phyloP scores from a whole-genome alignment of 2,329 filamentous ascomycete species.

The Colletotrichum gloeosporioides region DNA sequence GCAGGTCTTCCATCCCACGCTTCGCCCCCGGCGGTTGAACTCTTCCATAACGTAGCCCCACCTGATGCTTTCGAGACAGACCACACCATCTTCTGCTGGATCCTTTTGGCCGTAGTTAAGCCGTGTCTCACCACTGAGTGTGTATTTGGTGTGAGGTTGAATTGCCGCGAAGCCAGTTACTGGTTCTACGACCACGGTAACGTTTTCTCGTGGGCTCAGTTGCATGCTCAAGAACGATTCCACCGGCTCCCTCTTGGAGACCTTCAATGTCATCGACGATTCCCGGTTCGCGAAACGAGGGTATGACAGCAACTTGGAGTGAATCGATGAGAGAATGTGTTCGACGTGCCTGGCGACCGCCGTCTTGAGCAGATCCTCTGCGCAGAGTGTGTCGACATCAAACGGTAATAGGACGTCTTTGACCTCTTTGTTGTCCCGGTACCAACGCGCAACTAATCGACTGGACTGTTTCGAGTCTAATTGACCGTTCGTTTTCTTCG shows the following conservation, averaged over 20 bases:
- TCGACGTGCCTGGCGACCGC: conserved; percentile 79
- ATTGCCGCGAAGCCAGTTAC: conserved; percentile 79
- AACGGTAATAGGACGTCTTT: conserved; percentile 71
- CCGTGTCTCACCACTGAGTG: conserved; percentile 64
- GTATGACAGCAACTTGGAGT: conserved; percentile 62
- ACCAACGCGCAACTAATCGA: conserved; percentile 75
- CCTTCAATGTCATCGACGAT: conserved; percentile 61
- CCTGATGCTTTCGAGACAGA: conserved; percentile 65
- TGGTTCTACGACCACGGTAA: conserved; percentile 74
- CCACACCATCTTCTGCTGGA: conserved; percentile 61
- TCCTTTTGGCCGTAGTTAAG: conserved; percentile 65
- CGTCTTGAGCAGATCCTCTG: conserved; percentile 74
- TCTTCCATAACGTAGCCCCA: conserved; percentile 67
- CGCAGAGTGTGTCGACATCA: conserved; percentile 70
- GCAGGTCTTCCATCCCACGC: conserved; percentile 67
- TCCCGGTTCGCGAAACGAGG: conserved; percentile 66
- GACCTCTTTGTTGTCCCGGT: conserved; percentile 80
- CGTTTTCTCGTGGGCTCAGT: conserved; percentile 65
- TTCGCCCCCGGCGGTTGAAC: conserved; percentile 63
- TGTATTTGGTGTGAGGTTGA: conserved; percentile 65
- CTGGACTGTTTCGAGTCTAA: conserved; percentile 54
- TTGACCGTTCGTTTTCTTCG: conserved; percentile 49
- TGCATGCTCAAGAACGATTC: conserved; percentile 73
- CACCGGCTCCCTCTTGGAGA: conserved; percentile 66
- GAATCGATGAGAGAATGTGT: conserved; percentile 72